phyloP scores from a whole-genome alignment of 2,329 filamentous ascomycete genomes.

The Fusarium concolor region DNA sequence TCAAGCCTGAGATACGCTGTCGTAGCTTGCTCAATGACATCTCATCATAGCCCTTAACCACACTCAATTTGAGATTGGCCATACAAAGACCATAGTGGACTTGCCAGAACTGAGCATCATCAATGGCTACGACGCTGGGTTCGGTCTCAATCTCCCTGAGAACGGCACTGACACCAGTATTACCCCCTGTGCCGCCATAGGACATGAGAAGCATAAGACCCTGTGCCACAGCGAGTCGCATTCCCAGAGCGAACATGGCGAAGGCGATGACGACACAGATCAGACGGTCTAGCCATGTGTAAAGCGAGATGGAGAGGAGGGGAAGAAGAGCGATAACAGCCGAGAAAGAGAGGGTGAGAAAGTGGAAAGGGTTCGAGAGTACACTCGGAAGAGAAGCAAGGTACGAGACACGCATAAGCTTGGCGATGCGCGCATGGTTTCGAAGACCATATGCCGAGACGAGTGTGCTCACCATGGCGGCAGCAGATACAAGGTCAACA shows the following conservation, averaged over 20 bases:
- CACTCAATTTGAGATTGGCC: conserved; percentile 87
- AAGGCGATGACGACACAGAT: conserved; percentile 85
- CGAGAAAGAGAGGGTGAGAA: conserved; percentile 90
- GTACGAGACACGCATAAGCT: conserved; percentile 87
- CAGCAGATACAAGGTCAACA: conserved; percentile 82
- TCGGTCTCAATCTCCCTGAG: conserved; percentile 87
- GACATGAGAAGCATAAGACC: conserved; percentile 97
- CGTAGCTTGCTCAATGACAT: conserved; percentile 78
- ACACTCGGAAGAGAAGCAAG: conserved; percentile 85
- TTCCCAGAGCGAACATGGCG: conserved; percentile 88
- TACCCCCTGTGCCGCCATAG: conserved; percentile 63
- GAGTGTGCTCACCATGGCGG: conserved; percentile 84
- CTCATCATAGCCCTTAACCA: conserved; percentile 74
- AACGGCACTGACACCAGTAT: conserved; percentile 73
- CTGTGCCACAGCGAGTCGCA: conserved; percentile 84
- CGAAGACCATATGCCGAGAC: conserved; percentile 87
- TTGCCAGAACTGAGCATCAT: conserved; percentile 98
- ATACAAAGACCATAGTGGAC: conserved; percentile 97
- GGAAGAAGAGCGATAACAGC: conserved; percentile 83
- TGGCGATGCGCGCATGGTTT: conserved; percentile 92
- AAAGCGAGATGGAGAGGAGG: conserved; percentile 82
- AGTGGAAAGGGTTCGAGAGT: conserved; percentile 95
- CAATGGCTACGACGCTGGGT: conserved; percentile 78
- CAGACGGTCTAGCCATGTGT: conserved; percentile 83
- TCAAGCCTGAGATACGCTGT: conserved; percentile 79